phyloP scores from a whole-genome alignment of 768 basidiomycete species.

The Leccinum subgranulosum region DNA sequence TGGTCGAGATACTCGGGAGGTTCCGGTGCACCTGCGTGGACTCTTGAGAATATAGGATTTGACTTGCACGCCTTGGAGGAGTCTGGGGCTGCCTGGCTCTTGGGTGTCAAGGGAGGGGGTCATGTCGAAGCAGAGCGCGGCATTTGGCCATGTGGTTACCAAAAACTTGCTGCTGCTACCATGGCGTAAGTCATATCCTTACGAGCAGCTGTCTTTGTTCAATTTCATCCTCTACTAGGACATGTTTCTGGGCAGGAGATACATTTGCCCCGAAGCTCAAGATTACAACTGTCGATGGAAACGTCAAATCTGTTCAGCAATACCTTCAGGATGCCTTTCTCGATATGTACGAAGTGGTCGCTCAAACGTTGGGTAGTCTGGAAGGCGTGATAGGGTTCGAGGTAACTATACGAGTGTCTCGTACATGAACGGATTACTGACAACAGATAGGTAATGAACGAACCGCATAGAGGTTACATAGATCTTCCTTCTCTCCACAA shows the following conservation, averaged over 20 bases:
- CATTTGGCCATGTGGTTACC: constrained; percentile 91
- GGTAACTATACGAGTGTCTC: constrained; percentile 39
- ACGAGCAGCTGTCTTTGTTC: background rate
- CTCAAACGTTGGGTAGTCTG: constrained; percentile 63
- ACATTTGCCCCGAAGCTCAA: constrained; percentile 76
- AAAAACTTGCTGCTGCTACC: constrained; percentile 88
- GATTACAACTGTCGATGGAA: constrained; percentile 44
- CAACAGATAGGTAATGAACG: constrained; percentile 75
- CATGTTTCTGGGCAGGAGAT: constrained; percentile 92
- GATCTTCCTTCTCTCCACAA: constrained; percentile 74
- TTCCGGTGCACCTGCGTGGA: constrained; percentile 97
- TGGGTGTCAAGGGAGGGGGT: constrained; percentile 74
- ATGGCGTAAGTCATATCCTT: constrained; percentile 65
- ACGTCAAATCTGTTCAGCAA: constrained; percentile 64
- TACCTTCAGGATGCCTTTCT: constrained; percentile 84
- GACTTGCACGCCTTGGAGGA: constrained; percentile 77
- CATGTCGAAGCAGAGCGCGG: constrained; percentile 77
- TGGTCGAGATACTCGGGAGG: constrained; percentile 96
- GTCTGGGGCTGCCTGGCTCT: constrained; percentile 83
- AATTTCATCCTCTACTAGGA: constrained; percentile 47
- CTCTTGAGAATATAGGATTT: constrained; percentile 81
- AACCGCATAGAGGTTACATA: constrained; percentile 93
- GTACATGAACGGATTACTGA: constrained; percentile 2
- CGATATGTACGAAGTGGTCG: constrained; percentile 70
- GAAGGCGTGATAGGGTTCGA: constrained; percentile 88